Conservation (phyloP, 2,329 filamentous ascomycete genomes). For the Tolypocladium inflatum region DNA sequence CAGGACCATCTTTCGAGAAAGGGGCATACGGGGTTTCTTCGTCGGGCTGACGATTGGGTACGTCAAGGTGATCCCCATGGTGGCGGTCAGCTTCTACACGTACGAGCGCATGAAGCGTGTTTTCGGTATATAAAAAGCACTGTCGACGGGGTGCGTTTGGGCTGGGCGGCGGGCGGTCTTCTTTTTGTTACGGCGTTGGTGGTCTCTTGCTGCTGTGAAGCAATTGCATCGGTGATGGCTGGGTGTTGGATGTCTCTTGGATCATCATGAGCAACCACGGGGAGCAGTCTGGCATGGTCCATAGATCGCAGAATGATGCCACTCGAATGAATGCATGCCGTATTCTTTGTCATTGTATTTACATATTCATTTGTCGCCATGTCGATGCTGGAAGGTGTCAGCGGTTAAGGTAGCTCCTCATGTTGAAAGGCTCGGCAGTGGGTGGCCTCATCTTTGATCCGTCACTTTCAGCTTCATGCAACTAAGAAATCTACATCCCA, state of each 20-base stretch:
- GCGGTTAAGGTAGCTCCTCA: no score
- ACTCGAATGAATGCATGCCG: neutral
- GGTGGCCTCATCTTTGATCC: neutral
- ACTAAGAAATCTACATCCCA: neutral
- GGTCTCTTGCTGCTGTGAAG: neutral
- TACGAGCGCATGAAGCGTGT: constrained; percentile 55
- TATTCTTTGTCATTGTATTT: neutral
- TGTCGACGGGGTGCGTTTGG: neutral
- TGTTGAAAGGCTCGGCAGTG: neutral
- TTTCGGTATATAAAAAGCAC: constrained; percentile 49
- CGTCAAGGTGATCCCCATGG: constrained; percentile 87
- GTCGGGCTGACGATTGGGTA: constrained; percentile 92
- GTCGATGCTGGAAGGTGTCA: no score
- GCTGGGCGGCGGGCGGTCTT: neutral
- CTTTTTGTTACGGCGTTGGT: constrained; percentile 6
- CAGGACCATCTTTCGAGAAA: constrained; percentile 62
- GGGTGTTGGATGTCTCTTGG: neutral
- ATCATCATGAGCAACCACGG: neutral
- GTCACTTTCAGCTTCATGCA: neutral
- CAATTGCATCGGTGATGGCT: neutral
- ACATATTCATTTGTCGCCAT: neutral
- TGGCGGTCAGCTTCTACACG: constrained; percentile 58
- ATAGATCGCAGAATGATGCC: neutral
- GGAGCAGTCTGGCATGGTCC: neutral
- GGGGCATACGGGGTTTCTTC: constrained; percentile 75